These are phyloP conservation scores for Magnolia officinalis DNA, from an alignment of 164 flowering plant species.

Conservation along the genomic window DNA sequence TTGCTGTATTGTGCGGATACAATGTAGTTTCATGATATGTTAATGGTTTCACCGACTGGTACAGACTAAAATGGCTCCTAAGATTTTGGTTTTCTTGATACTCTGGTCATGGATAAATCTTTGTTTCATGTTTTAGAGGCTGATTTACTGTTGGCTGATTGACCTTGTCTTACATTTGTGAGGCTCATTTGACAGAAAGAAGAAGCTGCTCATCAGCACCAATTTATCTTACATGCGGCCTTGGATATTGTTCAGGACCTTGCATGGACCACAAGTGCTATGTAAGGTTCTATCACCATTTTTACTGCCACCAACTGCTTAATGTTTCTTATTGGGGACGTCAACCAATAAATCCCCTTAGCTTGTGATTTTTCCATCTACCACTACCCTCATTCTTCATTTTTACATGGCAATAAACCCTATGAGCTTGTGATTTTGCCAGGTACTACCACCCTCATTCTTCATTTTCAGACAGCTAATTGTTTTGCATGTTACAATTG, in stretches of 20 bases:
- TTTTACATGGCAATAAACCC: too few species aligned
- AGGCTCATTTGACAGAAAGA: conserved; percentile 58
- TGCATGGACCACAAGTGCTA: conserved; percentile 98
- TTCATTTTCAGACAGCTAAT: neutral
- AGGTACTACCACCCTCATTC: neutral
- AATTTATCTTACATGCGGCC: conserved; percentile 89
- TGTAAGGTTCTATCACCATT: conserved; percentile 40
- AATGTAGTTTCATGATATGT: neutral
- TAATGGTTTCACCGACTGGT: neutral
- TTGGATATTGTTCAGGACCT: conserved; percentile 95
- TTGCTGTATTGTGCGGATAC: neutral
- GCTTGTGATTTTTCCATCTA: too few species aligned
- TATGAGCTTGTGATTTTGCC: too few species aligned
- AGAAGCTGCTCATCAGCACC: conserved; percentile 96
- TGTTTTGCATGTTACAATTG: conserved; percentile 4
- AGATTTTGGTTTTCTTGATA: neutral
- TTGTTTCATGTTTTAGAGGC: neutral
- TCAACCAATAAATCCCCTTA: too few species aligned
- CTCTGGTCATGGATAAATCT: neutral
- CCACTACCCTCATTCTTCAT: too few species aligned
- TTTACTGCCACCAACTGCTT: neutral
- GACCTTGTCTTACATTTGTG: conserved; percentile 1
- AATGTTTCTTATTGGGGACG: neutral
- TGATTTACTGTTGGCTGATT: conserved; percentile 1
- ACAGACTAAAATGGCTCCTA: neutral